Evolutionary conservation across 352 stramenopile genomes (phyloP).

Genomic region (Chrysophaeum taylorii): DNA sequence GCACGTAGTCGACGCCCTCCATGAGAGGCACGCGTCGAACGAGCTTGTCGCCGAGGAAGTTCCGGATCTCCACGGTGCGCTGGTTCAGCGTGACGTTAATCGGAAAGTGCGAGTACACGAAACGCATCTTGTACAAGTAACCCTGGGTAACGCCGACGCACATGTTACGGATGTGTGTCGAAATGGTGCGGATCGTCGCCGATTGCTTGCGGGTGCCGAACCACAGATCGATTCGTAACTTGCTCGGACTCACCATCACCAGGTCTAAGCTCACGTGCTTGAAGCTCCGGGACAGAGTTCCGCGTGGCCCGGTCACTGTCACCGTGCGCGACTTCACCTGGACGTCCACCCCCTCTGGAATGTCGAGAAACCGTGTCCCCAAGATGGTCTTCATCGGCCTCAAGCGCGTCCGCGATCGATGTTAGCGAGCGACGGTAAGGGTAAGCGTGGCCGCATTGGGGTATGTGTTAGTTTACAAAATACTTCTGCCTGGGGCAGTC

Average conservation of each 20-base stretch:
- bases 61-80: slow-evolving; percentile 90
- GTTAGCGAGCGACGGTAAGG: too few species aligned
- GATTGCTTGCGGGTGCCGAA: slow-evolving; percentile 96
- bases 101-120: slow-evolving; percentile 99
- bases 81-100: slow-evolving; percentile 92
- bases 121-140: slow-evolving; percentile 99
- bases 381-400: slow-evolving; percentile 76
- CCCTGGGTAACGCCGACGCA: slow-evolving; percentile 93
- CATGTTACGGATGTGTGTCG: slow-evolving; percentile 99
- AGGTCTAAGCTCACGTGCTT: slow-evolving; percentile 94
- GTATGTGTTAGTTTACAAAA: too few species aligned
- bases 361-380: slow-evolving; percentile 77
- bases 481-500: too few species aligned
- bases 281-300: slow-evolving; percentile 86
- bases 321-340: slow-evolving; percentile 84
- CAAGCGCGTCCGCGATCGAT: too few species aligned
- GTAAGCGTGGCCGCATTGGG: too few species aligned
- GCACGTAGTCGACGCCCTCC: slow-evolving; percentile 83
- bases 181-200: slow-evolving; percentile 91
- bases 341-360: slow-evolving; percentile 84
- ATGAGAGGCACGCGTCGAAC: slow-evolving; percentile 84
- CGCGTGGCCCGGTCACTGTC: slow-evolving; percentile 86
- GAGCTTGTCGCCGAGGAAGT: slow-evolving; percentile 98
- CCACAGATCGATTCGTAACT: slow-evolving; percentile 93
- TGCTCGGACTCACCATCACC: slow-evolving; percentile 57